Percentiles rank a stretch among this genome's conserved stretches.
These are phyloP conservation scores for Jasminum sambac DNA, from an alignment of 257 asterid genomes.

Conservation along the genomic window DNA sequence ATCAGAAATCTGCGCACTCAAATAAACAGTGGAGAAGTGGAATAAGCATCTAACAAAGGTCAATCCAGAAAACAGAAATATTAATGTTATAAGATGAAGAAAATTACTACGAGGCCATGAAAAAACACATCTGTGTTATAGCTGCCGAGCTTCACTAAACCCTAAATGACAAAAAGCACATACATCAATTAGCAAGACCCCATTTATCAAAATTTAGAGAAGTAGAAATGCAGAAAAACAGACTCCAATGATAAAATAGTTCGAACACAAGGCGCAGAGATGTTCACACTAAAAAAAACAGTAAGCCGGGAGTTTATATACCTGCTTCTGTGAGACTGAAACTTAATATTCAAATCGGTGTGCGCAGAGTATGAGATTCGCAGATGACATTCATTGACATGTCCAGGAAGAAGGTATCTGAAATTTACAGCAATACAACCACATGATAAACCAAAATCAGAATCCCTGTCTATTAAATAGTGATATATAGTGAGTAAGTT, in stretches of 20 bases:
- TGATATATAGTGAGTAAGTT: constrained; percentile 9
- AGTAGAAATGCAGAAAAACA: neutral
- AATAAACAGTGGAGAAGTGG: neutral
- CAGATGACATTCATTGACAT: constrained; percentile 59
- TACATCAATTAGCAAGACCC: constrained; percentile 42
- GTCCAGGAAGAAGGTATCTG: constrained; percentile 84
- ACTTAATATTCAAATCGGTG: constrained; percentile 79
- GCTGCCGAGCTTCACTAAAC: constrained; percentile 78
- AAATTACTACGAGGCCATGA: constrained; percentile 61
- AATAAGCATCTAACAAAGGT: neutral
- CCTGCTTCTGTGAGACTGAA: constrained; percentile 93
- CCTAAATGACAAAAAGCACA: constrained; percentile 60
- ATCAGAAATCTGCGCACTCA: neutral
- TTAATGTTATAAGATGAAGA: constrained; percentile 48
- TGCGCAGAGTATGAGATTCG: constrained; percentile 92
- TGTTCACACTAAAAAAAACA: constrained; percentile 23
- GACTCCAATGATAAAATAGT: constrained; percentile 10
- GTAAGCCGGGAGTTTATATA: constrained; percentile 23
- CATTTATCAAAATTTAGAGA: constrained; percentile 24
- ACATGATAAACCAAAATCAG: constrained; percentile 25
- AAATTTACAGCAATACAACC: constrained; percentile 18
- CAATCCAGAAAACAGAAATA: constrained; percentile 11
- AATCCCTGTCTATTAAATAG: constrained; percentile 2
- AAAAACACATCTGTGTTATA: constrained; percentile 60
- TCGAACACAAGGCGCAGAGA: constrained; percentile 22